Conservation (phyloP, 108 stramenopile genomes). For the Craspedostauros australis region DNA sequence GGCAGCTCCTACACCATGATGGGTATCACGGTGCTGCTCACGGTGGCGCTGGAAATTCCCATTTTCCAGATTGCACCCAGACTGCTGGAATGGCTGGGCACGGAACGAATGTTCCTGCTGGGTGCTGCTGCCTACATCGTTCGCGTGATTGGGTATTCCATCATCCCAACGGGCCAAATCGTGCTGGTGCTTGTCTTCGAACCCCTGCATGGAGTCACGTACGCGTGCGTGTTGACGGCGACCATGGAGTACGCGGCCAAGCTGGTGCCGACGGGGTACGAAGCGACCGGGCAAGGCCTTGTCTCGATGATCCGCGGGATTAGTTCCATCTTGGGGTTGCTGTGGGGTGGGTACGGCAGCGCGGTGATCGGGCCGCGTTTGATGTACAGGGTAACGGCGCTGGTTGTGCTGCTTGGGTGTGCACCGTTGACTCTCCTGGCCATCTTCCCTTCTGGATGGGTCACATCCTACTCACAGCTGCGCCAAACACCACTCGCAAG, state of each 20-base stretch:
- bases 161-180: conserved; percentile 35
- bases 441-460: too few species aligned
- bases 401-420: conserved; percentile 16
- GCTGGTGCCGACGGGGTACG: conserved; percentile 33
- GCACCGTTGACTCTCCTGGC: too few species aligned
- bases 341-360: conserved; percentile 36
- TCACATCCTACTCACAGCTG: too few species aligned
- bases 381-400: conserved; percentile 31
- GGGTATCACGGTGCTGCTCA: conserved; percentile 51
- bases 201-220: conserved; percentile 65
- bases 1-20: conserved; percentile 39
- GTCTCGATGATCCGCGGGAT: conserved; percentile 30
- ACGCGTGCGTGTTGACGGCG: conserved; percentile 37
- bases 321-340: conserved; percentile 44
- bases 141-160: conserved; percentile 52
- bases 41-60: conserved; percentile 60
- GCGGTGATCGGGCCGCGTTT: conserved; percentile 24
- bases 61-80: conserved; percentile 48
- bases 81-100: conserved; percentile 32
- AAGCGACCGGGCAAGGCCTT: conserved; percentile 53
- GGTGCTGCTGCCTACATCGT: conserved; percentile 44
- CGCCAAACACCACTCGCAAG: too few species aligned
- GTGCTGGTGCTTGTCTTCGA: conserved; percentile 47
- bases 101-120: conserved; percentile 26
- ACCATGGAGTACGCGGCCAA: conserved; percentile 37